Conservation (phyloP, 2,329 filamentous ascomycete species). For the Alternaria postmessia region DNA sequence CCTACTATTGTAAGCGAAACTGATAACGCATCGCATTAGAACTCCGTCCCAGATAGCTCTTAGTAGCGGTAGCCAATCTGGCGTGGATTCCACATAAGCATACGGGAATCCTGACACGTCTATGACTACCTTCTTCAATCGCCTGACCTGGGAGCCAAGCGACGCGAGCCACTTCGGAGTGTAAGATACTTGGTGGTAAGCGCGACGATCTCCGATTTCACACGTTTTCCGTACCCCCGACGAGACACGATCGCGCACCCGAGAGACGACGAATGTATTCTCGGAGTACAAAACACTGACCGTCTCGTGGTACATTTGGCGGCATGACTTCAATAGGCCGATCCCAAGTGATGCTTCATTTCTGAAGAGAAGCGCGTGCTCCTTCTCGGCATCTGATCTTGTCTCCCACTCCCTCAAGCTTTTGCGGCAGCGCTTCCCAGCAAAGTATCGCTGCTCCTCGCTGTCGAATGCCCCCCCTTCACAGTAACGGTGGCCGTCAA, state of each 20-base stretch:
- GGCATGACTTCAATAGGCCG: background rate
- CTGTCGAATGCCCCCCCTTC: too few species aligned
- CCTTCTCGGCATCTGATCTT: background rate
- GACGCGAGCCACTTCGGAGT: background rate
- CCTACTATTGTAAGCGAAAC: background rate
- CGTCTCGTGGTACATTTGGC: slow-evolving; percentile 3
- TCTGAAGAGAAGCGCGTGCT: background rate
- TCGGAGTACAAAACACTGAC: background rate
- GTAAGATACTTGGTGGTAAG: background rate
- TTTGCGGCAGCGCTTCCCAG: too few species aligned
- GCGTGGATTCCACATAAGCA: background rate
- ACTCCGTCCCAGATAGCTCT: background rate
- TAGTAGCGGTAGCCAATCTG: background rate
- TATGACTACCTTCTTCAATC: background rate
- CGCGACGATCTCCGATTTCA: rapidly evolving
- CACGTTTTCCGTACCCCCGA: too few species aligned
- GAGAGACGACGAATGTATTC: background rate
- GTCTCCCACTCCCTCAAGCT: background rate
- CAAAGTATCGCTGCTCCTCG: too few species aligned
- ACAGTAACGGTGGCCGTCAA: too few species aligned
- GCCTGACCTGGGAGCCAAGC: background rate
- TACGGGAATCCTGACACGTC: background rate
- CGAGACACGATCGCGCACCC: too few species aligned
- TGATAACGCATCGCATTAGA: background rate
- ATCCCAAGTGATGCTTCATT: background rate